Conservation (phyloP, 2,329 filamentous ascomycete genomes). For the Fusarium sororula region DNA sequence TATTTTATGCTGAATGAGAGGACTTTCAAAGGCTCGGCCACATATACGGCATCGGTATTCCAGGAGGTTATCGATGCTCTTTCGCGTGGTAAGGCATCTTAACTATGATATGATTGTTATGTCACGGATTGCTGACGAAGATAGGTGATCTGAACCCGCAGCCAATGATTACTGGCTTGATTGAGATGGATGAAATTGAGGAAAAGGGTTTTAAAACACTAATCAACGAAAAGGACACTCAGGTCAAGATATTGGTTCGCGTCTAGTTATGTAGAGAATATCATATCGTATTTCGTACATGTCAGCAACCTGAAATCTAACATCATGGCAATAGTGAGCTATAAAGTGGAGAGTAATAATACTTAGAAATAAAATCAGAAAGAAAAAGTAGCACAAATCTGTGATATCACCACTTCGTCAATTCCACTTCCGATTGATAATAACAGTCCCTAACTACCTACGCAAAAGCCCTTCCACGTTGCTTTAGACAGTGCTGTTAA, state of each 20-base stretch:
- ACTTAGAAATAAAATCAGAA: neutral
- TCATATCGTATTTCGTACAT: too few relatives aligned
- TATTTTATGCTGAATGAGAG: neutral
- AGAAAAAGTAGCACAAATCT: rapidly evolving
- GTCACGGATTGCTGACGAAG: rapidly evolving
- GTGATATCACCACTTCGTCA: rapidly evolving
- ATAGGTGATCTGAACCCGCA: neutral
- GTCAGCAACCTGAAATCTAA: too few relatives aligned
- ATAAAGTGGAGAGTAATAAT: neutral
- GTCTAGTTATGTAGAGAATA: neutral
- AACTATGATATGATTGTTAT: rapidly evolving
- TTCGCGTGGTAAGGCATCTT: neutral
- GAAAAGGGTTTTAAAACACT: neutral
- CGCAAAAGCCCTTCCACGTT: neutral
- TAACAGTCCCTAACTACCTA: neutral
- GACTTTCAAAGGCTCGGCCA: neutral
- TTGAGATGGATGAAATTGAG: neutral
- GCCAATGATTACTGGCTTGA: neutral
- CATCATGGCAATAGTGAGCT: rapidly evolving
- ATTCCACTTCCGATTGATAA: rapidly evolving
- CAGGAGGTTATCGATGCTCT: neutral
- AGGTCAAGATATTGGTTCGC: neutral
- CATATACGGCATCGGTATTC: neutral
- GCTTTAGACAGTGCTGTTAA: rapidly evolving
- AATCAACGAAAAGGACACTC: neutral